Evolutionary conservation across 1,284 basidiomycete species (phyloP).

Genomic region (Sphaerobolus stellatus): DNA sequence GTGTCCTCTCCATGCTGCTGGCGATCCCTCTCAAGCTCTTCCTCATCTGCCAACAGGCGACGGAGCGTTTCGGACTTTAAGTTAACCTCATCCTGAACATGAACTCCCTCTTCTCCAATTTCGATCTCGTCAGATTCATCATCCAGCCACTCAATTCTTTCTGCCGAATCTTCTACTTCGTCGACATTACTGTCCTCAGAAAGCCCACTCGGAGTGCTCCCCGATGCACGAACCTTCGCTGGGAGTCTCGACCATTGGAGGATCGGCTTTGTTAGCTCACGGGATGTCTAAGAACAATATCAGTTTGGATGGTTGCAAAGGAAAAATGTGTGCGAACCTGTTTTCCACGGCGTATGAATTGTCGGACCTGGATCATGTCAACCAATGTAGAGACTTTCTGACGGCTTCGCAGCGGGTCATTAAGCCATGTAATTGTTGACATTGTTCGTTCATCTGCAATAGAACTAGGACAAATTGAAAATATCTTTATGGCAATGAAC

Average conservation of each 20-base stretch:
- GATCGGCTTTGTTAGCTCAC: neutral
- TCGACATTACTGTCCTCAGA: neutral
- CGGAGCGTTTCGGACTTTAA: neutral
- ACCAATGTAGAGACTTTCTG: neutral
- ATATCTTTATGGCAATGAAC: conserved; percentile 30
- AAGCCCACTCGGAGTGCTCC: neutral
- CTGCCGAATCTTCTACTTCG: neutral
- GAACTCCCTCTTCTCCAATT: neutral
- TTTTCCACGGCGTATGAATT: neutral
- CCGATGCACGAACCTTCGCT: neutral
- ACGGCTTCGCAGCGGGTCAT: neutral
- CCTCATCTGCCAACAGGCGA: neutral
- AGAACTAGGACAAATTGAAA: conserved; percentile 29
- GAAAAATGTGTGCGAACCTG: neutral
- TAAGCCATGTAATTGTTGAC: conserved; percentile 34
- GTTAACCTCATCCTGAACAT: neutral
- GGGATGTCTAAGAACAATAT: neutral
- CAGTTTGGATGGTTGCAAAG: neutral
- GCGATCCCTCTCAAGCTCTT: no score
- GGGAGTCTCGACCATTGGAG: neutral
- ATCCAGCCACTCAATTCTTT: neutral
- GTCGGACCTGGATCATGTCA: neutral
- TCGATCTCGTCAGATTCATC: neutral
- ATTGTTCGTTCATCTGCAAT: conserved; percentile 36
- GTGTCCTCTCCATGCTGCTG: no score